These are phyloP conservation scores for Paraglomus brasilianum DNA, from an alignment of 192 early-diverging fungal species.

Conservation along the genomic window DNA sequence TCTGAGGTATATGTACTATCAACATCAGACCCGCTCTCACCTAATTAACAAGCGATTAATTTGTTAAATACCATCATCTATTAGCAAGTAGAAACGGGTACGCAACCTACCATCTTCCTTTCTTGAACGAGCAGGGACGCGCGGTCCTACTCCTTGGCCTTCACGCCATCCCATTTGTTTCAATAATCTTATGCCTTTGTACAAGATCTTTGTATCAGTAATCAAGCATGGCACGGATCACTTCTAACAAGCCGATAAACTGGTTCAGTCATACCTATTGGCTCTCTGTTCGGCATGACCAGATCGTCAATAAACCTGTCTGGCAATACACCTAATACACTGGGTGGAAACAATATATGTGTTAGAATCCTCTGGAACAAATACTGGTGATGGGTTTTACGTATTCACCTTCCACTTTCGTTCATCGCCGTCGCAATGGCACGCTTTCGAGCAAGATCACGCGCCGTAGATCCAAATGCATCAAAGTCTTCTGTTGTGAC, in stretches of 20 bases:
- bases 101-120: slow-evolving; percentile 10
- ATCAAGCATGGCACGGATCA: too few species aligned
- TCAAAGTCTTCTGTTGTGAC: slow-evolving; percentile 70
- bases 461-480: slow-evolving; percentile 58
- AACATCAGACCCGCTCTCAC: slow-evolving; percentile 30
- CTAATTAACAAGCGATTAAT: neutral
- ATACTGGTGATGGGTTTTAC: neutral
- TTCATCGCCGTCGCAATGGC: slow-evolving; percentile 46
- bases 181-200: slow-evolving; percentile 61
- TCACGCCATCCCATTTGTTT: slow-evolving; percentile 85
- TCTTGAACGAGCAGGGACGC: slow-evolving; percentile 46
- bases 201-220: too few species aligned
- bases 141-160: slow-evolving; percentile 82
- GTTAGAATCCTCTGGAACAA: neutral
- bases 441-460: slow-evolving; percentile 52
- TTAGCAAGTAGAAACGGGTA: neutral
- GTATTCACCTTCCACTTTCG: slow-evolving; percentile 48
- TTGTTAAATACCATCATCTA: too few species aligned
- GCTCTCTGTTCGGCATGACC: slow-evolving; percentile 61
- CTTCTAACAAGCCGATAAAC: too few species aligned
- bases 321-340: slow-evolving; percentile 44
- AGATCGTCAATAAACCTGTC: slow-evolving; percentile 55
- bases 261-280: slow-evolving; percentile 42
- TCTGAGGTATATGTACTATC: slow-evolving; percentile 53
- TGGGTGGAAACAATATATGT: slow-evolving; percentile 11